Evolutionary conservation across 1,284 basidiomycete genomes (phyloP), one percentile per base, ranked within the genome.

Genomic region (Pascua guehoae): DNA sequence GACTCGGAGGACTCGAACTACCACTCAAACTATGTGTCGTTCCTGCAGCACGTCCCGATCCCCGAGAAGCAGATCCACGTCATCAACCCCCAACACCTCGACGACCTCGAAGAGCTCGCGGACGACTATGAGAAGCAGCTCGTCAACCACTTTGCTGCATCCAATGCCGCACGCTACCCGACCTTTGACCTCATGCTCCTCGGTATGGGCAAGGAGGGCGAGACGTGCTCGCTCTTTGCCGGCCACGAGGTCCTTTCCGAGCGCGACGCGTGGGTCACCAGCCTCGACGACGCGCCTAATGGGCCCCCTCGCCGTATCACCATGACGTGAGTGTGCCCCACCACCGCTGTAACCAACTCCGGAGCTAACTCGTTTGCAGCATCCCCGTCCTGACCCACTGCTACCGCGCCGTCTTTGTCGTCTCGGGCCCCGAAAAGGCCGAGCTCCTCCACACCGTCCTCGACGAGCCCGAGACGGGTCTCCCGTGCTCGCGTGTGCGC

Each of bases 201-300:
- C 52, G 93, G 93, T 51, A 86, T 92, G 83, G 93, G 93, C 17
- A 87, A 89, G 7, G 95, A 98, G 73, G 95, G 95, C 18, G 96
- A 98, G 81, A 98, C 94, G 24, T 92, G 88, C 65, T 93, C 89
- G 12, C 86, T 98, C 62, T 98, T 98, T 84, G 93, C 95, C 15
- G 88, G 84, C 5, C 95, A 98, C 75, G 83, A 84, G 54, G 83
- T 98, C 44, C 83, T 98, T 41, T 70, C 80, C 24, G 95, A 98
- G 78, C 84, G 83, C 57, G 89, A 91, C 72, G 83, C 91, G 54
- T 98, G 95, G 95, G 89, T 98, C 14, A 94, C 94, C 0, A 89
- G 87, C 74, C 82, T 98, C 69, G 86, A 89, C 51, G 91, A 98
- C 78, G 88, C 88, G 53, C 95, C 95, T 42, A 98, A 98, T 77